Base-by-base conservation (phyloP, 352 stramenopile species). In the Peronospora tabacina region DNA sequence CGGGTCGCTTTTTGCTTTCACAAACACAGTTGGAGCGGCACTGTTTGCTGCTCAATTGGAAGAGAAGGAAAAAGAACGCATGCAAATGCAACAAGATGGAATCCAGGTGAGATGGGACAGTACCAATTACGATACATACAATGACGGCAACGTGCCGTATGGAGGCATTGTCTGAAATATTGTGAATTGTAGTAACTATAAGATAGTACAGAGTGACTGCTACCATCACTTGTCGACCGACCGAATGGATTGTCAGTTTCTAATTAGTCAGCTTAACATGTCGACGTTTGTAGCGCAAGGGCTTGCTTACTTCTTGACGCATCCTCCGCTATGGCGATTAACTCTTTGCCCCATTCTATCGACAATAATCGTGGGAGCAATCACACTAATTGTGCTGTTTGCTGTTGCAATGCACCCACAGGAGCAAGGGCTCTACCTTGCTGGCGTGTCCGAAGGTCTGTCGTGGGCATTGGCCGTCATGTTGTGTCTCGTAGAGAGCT, bases 41-140 rank as follows among this genome's bases (percentile, higher is more conserved):
- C 63, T 87, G 12, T 78, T 86, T 33, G 77, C 77, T 10, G 75
- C 69, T 3, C 72, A 85, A 40, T 61, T 88, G 19, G 74, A 86
- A 44, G 70, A 72, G 13, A 66, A 85, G 24, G 42, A 64, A 41
- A 34, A 40, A 15, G 58, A 55, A 32, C 37, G 40, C 9, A 39
- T 24, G 9, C 43, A 20, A n/a, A 28, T 51, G 42, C 52, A 61
- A 37, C 42, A 22, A n/a, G 46, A 34, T 6, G 36, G 39, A 0
- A 34, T 45, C 5, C 44, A 59, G 22, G 37, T 34, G 28, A 50
- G 45, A 12, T 54, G 48, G 41, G 17, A 55, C 16, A 15, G 44
- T 32, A 53, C 53, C 30, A 56, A 57, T 36, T 45, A 37, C 32
- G 16, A 22, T 11, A 42, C 40, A 39, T 50, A 61, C 33, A 52